phyloP scores from a whole-genome alignment of 2,329 filamentous ascomycete genomes.

The Pseudocercospora fijiensis region DNA sequence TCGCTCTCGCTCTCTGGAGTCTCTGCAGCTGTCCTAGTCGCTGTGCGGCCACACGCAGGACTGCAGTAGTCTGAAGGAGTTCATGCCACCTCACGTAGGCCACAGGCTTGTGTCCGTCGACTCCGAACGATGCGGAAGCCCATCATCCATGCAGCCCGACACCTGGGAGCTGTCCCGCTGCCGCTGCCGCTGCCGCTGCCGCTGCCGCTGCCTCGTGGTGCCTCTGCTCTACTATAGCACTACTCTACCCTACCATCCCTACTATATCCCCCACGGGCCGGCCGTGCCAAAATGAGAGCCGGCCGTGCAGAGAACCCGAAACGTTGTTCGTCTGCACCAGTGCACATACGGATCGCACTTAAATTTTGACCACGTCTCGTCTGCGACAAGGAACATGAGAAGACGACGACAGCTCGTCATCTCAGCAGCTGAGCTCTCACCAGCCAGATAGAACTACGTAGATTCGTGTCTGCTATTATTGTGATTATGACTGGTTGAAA shows the following conservation, averaged over 20 bases:
- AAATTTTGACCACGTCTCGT: neutral
- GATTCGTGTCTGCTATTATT: neutral
- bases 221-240: neutral
- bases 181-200: slow-evolving; percentile 3
- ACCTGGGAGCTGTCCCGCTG: neutral
- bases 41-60: neutral
- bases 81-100: slow-evolving; percentile 13
- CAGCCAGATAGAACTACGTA: too few relatives aligned
- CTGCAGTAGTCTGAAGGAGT: neutral
- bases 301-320: neutral
- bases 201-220: slow-evolving; percentile 9
- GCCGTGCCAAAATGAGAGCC: slow-evolving; percentile 12
- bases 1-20: too few relatives aligned
- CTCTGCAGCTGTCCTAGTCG: slow-evolving; percentile 3
- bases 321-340: neutral
- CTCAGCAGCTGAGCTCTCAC: neutral
- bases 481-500: neutral
- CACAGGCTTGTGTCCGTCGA: neutral
- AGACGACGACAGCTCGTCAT: neutral
- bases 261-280: slow-evolving; percentile 6
- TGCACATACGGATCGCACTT: neutral
- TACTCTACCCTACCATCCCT: too few relatives aligned
- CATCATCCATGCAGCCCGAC: slow-evolving; percentile 1
- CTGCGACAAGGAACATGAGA: neutral
- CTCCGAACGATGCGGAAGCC: slow-evolving; percentile 5